Conservation (phyloP, 129 eudicot species). For the carrot (Daucus carota) region DH1_v3.0 NC_030387.2:26966001-26966500, state of each 20-base stretch:
- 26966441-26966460: constrained; percentile 81
- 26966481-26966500: not conserved
- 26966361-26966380: constrained; percentile 90
- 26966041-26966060: no score
- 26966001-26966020: no score
- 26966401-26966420: constrained; percentile 88
- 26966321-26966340: constrained; percentile 74
- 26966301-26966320: constrained; percentile 69
- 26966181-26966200: no score
- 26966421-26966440: constrained; percentile 80
- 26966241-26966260: not conserved
- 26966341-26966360: constrained; percentile 92
- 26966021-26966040: no score
- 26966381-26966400: constrained; percentile 62
- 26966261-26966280: not conserved
- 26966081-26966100: no score
- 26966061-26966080: no score
- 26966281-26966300: constrained; percentile 49
- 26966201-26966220: not conserved
- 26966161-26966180: no score
- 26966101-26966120: no score
- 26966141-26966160: no score
- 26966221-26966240: not conserved
- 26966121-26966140: no score
- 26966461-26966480: constrained; percentile 98